A percentile compares a stretch with the other conserved stretches of the same genome.
Evolutionary conservation across 2,329 filamentous ascomycete genomes (phyloP).

Genomic region (Colletotrichum aenigma): DNA sequence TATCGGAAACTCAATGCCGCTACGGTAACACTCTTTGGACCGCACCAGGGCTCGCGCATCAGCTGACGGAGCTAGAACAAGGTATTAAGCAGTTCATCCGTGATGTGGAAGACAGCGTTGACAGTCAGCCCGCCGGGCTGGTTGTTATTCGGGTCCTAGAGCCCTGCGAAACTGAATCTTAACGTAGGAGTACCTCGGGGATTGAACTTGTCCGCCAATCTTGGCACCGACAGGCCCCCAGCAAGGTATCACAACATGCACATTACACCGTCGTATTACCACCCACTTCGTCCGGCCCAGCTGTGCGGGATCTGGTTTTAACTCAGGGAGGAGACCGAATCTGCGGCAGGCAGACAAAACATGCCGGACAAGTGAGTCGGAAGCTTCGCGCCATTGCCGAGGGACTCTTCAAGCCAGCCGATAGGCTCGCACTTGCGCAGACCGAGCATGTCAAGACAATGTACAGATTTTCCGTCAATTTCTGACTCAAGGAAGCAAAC

Average conservation of each 20-base stretch:
- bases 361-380: background rate
- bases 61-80: background rate
- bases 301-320: background rate
- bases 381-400: background rate
- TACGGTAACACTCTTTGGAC: accelerated
- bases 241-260: background rate
- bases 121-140: background rate
- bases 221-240: background rate
- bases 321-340: background rate
- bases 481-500: background rate
- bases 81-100: background rate
- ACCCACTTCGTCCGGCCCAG: background rate
- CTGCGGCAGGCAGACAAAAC: background rate
- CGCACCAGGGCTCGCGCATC: background rate
- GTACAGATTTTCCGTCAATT: background rate
- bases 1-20: background rate
- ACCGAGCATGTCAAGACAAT: background rate
- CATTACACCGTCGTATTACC: background rate
- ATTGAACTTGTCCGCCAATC: background rate
- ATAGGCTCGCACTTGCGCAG: background rate
- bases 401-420: background rate
- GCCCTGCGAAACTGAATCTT: accelerated
- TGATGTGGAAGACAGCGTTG: background rate
- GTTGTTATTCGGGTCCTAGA: background rate
- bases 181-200: background rate